Evolutionary conservation across 179 eudicot genomes (phyloP).

Genomic region (Carnegiea gigantea): DNA sequence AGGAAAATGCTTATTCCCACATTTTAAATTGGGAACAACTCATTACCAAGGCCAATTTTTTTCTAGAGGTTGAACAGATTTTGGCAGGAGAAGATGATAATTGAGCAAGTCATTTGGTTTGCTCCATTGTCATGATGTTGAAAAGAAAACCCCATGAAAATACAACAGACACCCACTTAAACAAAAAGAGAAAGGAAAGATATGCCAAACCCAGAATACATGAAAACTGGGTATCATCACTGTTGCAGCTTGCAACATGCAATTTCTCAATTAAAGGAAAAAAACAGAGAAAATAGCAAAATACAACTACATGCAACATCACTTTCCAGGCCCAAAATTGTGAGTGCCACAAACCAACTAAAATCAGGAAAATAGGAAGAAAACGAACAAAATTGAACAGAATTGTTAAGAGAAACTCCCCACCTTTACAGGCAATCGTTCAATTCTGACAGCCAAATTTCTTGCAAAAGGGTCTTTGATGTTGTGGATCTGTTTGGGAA

Average conservation of each 20-base stretch:
- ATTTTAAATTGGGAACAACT: neutral
- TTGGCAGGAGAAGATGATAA: neutral
- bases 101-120: neutral
- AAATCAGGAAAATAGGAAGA: neutral
- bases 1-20: no score
- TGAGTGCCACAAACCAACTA: neutral
- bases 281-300: neutral
- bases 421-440: conserved; percentile 68
- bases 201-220: no score
- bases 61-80: neutral
- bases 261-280: neutral
- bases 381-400: neutral
- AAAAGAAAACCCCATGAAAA: neutral
- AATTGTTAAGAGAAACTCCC: neutral
- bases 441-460: conserved; percentile 57
- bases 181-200: neutral
- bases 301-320: conserved; percentile 6
- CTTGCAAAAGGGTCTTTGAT: conserved; percentile 75
- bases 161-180: neutral
- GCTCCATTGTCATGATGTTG: neutral
- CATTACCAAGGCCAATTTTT: neutral
- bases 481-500: conserved; percentile 56
- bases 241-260: neutral
- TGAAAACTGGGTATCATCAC: neutral
- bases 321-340: neutral